phyloP scores from a whole-genome alignment of 805 yeast species.

The Saturnispora saitoi region DNA sequence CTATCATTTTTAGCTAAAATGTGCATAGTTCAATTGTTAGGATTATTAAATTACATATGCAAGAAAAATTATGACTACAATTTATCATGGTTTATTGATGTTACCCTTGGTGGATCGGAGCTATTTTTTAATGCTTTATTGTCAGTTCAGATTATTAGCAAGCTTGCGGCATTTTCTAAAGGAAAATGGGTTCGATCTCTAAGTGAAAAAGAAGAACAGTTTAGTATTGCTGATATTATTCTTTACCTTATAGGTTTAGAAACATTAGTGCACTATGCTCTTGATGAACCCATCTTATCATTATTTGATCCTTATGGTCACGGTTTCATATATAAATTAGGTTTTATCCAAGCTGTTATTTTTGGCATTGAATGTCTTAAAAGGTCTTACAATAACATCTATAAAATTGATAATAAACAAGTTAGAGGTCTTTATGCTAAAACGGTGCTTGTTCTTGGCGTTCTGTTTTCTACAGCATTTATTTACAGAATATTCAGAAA shows the following conservation, averaged over 20 bases:
- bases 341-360: neutral
- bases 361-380: neutral
- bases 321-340: neutral
- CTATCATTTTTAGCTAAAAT: constrained; percentile 16
- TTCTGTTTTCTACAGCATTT: neutral
- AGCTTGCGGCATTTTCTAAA: too few species aligned
- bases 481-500: neutral
- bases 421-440: neutral
- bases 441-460: neutral
- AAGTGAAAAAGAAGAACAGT: too few species aligned
- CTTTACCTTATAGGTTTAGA: constrained; percentile 12
- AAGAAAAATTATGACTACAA: constrained; percentile 20
- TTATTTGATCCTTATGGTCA: too few species aligned
- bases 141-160: too few species aligned
- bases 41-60: constrained; percentile 13
- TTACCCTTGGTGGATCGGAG: too few species aligned
- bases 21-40: constrained; percentile 13
- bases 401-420: neutral
- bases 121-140: too few species aligned
- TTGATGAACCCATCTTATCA: too few species aligned
- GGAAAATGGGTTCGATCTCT: too few species aligned
- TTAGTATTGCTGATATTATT: too few species aligned
- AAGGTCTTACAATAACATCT: neutral
- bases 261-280: neutral
- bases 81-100: too few species aligned